Conservation (phyloP, 805 yeast species). For the Priceomyces haplophilus region DNA sequence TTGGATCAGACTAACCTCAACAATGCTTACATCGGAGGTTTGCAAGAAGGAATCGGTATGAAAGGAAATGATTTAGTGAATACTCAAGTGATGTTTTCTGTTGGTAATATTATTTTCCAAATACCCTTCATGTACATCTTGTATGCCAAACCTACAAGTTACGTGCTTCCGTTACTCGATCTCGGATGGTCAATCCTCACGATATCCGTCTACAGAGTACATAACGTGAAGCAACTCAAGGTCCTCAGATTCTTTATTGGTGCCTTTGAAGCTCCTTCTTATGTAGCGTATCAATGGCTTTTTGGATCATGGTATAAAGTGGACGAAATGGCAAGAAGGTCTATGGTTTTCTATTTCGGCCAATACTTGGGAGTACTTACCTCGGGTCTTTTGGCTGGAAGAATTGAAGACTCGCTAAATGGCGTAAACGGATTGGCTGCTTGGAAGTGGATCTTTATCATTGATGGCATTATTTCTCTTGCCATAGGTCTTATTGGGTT, state of each 20-base stretch:
- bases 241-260: conserved; percentile 62
- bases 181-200: conserved; percentile 64
- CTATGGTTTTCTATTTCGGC: conserved; percentile 48
- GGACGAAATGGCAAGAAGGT: conserved; percentile 20
- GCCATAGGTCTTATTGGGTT: conserved; percentile 53
- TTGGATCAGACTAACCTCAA: conserved; percentile 54
- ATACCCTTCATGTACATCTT: conserved; percentile 55
- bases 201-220: conserved; percentile 47
- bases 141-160: conserved; percentile 50
- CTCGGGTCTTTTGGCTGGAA: conserved; percentile 56
- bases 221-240: conserved; percentile 45
- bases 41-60: conserved; percentile 53
- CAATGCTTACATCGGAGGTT: conserved; percentile 61
- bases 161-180: conserved; percentile 50
- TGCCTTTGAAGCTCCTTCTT: conserved; percentile 57
- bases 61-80: conserved; percentile 56
- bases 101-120: conserved; percentile 58
- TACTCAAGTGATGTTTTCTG: conserved; percentile 51
- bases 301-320: conserved; percentile 43
- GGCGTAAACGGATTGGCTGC: conserved; percentile 53
- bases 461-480: conserved; percentile 55
- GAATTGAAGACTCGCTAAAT: conserved; percentile 41
- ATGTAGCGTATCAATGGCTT: conserved; percentile 29
- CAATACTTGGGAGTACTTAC: conserved; percentile 57
- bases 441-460: conserved; percentile 68